Evolutionary conservation across 371 early-diverging fungal genomes (phyloP), one percentile per base, ranked within the genome.

Genomic region (Mucor racemosus): DNA sequence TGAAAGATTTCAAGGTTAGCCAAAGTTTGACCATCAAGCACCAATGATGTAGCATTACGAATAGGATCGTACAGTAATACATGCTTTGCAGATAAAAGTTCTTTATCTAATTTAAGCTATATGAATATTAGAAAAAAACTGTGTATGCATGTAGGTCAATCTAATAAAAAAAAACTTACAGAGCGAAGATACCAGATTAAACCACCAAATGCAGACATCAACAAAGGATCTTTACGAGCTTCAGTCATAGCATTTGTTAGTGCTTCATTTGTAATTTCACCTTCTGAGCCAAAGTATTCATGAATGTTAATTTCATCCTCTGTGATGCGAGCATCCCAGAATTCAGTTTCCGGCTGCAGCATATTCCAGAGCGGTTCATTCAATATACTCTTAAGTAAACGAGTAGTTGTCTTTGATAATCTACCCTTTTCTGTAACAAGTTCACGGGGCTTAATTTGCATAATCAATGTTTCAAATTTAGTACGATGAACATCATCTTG

Each of bases 1-100:
- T 93, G 86, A 62, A 99, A 94, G 21, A 99, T 80, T 69, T 99
- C 99, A 40, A 99, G 78, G 70, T 99, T 99, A 39, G 89, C 77
- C 19, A 99, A 77, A 1, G 99, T 95, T 64, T 95, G 95, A 0
- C 97, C 98, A 71, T 99, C 99, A 38, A 99, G 84, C 3, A 95
- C 84, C 34, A 99, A 78, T 1, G 89, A 87, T 0, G 85, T 76
- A 4, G 76, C 72, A 40, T 84, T 78, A 13, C 87, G 86, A 46
- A 93, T 82, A n/a, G 95, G 94, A 53, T 92, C 87, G 73, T 97
- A 99, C 9, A 72, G 40, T 34, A 83, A 74, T 61, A 99, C 88
- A 75, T 96, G 95, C 40, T 87, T 84, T 40, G 93, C 88, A 1
- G 97, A 92, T 14, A 96, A 72, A n/a, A 97, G 80, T 42, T 92